Percentiles rank a stretch among this genome's conserved stretches.
phyloP scores from a whole-genome alignment of 352 stramenopile species.

The Phytophthora brassicae region DNA sequence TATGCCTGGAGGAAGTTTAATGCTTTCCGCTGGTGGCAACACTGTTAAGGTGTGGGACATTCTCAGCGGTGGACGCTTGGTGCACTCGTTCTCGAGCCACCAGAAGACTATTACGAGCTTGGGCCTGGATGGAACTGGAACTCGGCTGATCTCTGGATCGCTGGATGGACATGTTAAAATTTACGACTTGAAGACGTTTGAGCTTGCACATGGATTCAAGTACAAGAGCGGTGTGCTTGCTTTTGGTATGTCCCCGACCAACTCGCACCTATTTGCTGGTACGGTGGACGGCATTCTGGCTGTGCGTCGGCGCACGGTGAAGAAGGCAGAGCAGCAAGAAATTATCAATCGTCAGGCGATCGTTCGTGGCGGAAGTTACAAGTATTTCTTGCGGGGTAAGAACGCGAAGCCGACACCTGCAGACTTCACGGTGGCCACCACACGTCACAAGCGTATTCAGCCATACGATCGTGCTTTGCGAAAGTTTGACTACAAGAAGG shows the following conservation, averaged over 20 bases:
- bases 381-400: conserved; percentile 90
- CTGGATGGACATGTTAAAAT: conserved; percentile 94
- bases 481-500: conserved; percentile 96
- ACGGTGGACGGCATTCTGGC: conserved; percentile 81
- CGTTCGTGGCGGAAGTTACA: conserved; percentile 84
- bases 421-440: conserved; percentile 79
- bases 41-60: conserved; percentile 94
- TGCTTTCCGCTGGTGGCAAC: conserved; percentile 88
- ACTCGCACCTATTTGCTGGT: conserved; percentile 81
- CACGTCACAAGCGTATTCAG: conserved; percentile 89
- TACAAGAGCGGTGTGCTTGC: conserved; percentile 80
- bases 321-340: conserved; percentile 70
- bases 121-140: conserved; percentile 81
- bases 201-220: conserved; percentile 90
- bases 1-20: conserved; percentile 78
- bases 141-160: conserved; percentile 87
- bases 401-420: conserved; percentile 71
- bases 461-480: conserved; percentile 93
- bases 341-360: conserved; percentile 68
- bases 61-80: conserved; percentile 78
- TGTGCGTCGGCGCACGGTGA: conserved; percentile 74
- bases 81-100: conserved; percentile 91
- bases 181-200: conserved; percentile 91
- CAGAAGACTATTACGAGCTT: conserved; percentile 95
- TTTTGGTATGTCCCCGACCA: conserved; percentile 84